Percentiles rank a stretch among this genome's conserved stretches.
Conservation (phyloP, 1,284 basidiomycete species). For the Pisolithus thermaeus region DNA sequence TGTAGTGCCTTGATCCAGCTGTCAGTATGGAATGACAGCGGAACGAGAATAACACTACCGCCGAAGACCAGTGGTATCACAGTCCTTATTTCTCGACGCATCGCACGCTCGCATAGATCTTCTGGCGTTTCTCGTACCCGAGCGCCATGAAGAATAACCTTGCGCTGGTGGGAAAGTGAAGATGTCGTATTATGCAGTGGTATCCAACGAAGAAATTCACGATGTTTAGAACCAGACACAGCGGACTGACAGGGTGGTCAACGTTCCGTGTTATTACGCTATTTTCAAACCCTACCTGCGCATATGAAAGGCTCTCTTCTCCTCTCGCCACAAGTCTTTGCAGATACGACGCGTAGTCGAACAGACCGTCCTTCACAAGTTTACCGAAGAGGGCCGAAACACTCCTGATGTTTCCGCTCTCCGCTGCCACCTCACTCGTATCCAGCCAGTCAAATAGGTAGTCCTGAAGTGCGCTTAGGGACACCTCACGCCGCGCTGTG, state of each 20-base stretch:
- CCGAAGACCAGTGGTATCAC: conserved; percentile 63
- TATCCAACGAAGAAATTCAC: conserved; percentile 61
- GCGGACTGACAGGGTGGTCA: conserved; percentile 12
- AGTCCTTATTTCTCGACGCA: conserved; percentile 60
- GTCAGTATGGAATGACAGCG: neutral
- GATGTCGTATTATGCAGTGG: conserved; percentile 54
- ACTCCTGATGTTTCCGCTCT: conserved; percentile 51
- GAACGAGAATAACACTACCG: conserved; percentile 32
- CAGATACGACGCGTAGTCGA: conserved; percentile 82
- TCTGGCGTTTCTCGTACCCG: conserved; percentile 63
- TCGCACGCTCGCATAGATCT: conserved; percentile 58
- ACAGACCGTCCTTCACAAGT: conserved; percentile 68
- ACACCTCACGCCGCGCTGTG: conserved; percentile 50
- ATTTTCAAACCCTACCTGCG: conserved; percentile 38
- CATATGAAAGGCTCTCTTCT: conserved; percentile 52
- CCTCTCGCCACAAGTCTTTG: conserved; percentile 82
- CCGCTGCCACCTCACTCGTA: conserved; percentile 53
- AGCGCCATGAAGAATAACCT: conserved; percentile 59
- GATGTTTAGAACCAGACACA: conserved; percentile 49
- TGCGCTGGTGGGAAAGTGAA: conserved; percentile 61
- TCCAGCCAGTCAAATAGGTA: conserved; percentile 85
- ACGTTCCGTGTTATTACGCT: neutral
- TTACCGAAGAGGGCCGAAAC: conserved; percentile 77
- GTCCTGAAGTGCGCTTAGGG: conserved; percentile 59
- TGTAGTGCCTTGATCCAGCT: conserved; percentile 24